Evolutionary conservation across 345 rosid genomes (phyloP).

Genomic region (Populus deltoides): DNA sequence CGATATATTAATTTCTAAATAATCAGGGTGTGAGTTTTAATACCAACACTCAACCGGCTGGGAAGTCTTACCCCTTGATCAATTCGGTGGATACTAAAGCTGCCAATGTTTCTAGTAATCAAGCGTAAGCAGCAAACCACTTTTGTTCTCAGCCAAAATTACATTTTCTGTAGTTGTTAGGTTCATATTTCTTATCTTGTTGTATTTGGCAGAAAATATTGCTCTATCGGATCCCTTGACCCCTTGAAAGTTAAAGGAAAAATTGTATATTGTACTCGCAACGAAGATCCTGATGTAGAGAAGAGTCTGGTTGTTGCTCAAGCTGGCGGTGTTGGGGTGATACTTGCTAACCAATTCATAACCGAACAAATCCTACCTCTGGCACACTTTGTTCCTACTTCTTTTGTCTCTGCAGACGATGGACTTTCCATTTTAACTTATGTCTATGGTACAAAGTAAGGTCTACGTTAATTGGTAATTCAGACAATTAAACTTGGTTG

Average conservation of each 20-base stretch:
- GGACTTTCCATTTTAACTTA: neutral
- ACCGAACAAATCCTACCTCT: too few species aligned
- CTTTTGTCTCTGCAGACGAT: too few species aligned
- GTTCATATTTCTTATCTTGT: neutral
- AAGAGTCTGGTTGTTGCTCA: constrained; percentile 4
- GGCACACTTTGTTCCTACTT: too few species aligned
- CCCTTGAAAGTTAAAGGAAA: constrained; percentile 14
- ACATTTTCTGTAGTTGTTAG: too few species aligned
- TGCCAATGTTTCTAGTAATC: neutral
- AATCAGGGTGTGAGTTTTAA: constrained; percentile 14
- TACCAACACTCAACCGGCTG: neutral
- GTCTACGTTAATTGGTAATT: constrained; percentile 6
- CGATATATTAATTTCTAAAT: too few species aligned
- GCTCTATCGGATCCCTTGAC: constrained; percentile 6
- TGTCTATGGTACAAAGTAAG: constrained; percentile 6
- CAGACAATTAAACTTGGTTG: neutral
- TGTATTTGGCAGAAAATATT: too few species aligned
- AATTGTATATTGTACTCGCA: constrained; percentile 12
- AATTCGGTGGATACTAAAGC: constrained; percentile 2
- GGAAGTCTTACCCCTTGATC: constrained; percentile 13
- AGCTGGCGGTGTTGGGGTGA: constrained; percentile 24
- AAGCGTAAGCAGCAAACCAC: neutral
- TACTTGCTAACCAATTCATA: neutral
- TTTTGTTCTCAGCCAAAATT: too few species aligned
- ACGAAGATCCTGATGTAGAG: neutral